Conservation (phyloP, 2,329 filamentous ascomycete genomes). For the Diaporthe citri region DNA sequence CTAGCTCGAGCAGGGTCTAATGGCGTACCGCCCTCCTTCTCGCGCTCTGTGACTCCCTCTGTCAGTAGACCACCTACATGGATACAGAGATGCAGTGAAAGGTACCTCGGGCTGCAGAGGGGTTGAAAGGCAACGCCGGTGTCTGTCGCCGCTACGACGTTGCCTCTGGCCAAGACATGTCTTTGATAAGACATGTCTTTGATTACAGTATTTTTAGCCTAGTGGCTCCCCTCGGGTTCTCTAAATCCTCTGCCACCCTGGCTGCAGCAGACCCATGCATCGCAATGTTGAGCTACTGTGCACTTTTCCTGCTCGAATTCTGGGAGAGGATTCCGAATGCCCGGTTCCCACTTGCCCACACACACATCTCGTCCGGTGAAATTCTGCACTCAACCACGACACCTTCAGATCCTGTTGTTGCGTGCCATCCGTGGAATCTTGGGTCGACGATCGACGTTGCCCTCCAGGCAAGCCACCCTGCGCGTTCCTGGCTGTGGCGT, state of each 20-base stretch:
- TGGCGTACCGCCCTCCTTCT: constrained; percentile 1
- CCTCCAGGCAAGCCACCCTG: not conserved
- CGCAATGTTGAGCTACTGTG: constrained; percentile 19
- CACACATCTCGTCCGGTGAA: not conserved
- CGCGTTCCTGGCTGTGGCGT: constrained; percentile 30
- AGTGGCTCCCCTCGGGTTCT: constrained; percentile 4
- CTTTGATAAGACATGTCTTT: constrained; percentile 16
- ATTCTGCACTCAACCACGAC: not conserved
- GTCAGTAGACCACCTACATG: not conserved
- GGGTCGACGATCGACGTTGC: constrained; percentile 9
- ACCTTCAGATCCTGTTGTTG: not conserved
- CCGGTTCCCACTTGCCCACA: constrained; percentile 8
- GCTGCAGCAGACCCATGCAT: constrained; percentile 20
- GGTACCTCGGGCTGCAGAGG: not conserved
- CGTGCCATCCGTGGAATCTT: not conserved
- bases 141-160: constrained; percentile 1
- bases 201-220: constrained; percentile 19
- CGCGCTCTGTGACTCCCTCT: not conserved
- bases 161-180: constrained; percentile 15
- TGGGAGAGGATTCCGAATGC: constrained; percentile 3
- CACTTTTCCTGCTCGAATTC: constrained; percentile 3
- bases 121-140: not conserved
- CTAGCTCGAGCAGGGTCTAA: constrained; percentile 18
- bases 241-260: constrained; percentile 18
- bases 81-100: not conserved